Evolutionary conservation across 1,139 yeast genomes (phyloP).

Genomic region (Lodderomyces margitis): DNA sequence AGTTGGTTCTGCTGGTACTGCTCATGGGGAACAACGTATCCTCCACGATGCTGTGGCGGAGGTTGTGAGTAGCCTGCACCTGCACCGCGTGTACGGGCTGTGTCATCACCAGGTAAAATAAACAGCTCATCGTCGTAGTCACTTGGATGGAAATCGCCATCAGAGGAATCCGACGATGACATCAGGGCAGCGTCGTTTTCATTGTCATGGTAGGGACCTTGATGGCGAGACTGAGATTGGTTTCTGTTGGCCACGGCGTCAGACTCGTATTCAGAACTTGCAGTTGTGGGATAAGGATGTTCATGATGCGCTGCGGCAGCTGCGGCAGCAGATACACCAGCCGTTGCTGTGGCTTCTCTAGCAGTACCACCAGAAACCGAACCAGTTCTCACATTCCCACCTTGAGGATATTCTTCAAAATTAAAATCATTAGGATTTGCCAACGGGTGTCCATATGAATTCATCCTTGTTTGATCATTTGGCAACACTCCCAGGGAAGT

Average conservation of each 20-base stretch:
- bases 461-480: constrained; percentile 11
- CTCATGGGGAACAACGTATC: neutral
- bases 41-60: neutral
- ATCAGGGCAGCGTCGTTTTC: neutral
- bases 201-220: neutral
- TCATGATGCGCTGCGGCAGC: constrained; percentile 1
- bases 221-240: neutral
- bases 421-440: constrained; percentile 17
- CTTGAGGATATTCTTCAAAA: constrained; percentile 12
- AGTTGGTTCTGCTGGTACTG: constrained; percentile 1
- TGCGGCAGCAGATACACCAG: neutral
- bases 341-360: neutral
- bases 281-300: neutral
- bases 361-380: neutral
- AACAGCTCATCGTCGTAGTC: constrained; percentile 16
- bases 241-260: neutral
- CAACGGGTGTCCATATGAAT: constrained; percentile 18
- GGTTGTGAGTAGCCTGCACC: neutral
- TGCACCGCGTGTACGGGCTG: neutral
- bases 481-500: neutral
- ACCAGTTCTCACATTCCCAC: neutral
- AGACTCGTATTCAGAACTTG: constrained; percentile 1
- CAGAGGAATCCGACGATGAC: constrained; percentile 7
- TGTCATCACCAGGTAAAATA: constrained; percentile 13
- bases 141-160: constrained; percentile 14